Evolutionary conservation across 2,329 filamentous ascomycete species (phyloP), one percentile per base, ranked within the genome.

Genomic region (Xylariomycetidae sp.): DNA sequence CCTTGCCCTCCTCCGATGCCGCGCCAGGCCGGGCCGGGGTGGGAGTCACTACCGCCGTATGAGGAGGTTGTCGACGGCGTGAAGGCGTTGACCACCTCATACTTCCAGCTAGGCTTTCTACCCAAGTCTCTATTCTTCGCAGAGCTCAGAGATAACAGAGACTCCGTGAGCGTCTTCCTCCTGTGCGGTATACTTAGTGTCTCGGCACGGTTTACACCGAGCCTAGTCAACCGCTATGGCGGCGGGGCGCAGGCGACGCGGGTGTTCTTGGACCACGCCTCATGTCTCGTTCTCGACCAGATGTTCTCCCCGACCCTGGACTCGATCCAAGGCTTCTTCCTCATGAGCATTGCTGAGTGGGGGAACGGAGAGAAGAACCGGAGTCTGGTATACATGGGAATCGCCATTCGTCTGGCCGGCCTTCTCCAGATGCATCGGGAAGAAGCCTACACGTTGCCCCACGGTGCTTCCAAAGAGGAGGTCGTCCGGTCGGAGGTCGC

Each of bases 321-420:
- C 31, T 38, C 42, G 7, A 52, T 51, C 10, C 53, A 59, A 32
- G 50, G 38, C 11, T 57, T 59, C 38, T 59, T 59, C 30, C 47
- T 59, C 5, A 33, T 58, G 13, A 46, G 46, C 30, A 57, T 59
- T 15, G 48, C 57, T 3, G 49, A 58, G 25, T 60, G 57, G 56
- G 58, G 55, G 3, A 52, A 57, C 20, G 54, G 53, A 6, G 55
- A 58, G 22, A 52, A 46, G 25, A 43, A 57, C 18, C 41, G 52
- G 12, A 56, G 52, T 26, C 42, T 47, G 33, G 58, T 60, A 22
- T 48, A 62, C 28, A 63, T 63, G 59, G 60, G 58, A 11, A 50
- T 63, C 22, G 59, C 60, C 6, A 51, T 62, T 4, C 38, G 56
- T 6, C 55, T 63, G 53, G 58, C 60, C 4, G 53, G 47, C 1